Percentiles rank a stretch among this genome's conserved stretches.
Evolutionary conservation across 805 yeast genomes (phyloP).

Genomic region (Ogataea pini): DNA sequence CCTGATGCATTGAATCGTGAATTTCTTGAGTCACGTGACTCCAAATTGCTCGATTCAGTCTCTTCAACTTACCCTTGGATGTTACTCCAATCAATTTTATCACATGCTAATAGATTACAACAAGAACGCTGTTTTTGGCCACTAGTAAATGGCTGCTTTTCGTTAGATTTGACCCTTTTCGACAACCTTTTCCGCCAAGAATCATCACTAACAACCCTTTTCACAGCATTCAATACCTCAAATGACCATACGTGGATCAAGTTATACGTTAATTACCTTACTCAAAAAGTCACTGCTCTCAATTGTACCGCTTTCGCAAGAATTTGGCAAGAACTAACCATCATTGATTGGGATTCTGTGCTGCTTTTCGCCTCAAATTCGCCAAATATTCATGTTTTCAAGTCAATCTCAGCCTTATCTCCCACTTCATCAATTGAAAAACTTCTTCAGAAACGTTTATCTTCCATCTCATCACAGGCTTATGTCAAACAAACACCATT

Average conservation of each 20-base stretch:
- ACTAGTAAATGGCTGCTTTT: constrained; percentile 12
- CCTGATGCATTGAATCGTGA: constrained; percentile 18
- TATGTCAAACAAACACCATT: constrained; percentile 38
- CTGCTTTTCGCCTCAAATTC: constrained; percentile 2
- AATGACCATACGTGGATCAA: constrained; percentile 12
- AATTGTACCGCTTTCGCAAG: constrained; percentile 8
- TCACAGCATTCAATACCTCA: neutral
- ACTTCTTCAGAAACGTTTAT: neutral
- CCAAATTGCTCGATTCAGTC: constrained; percentile 2
- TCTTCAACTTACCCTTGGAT: constrained; percentile 12
- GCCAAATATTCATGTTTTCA: constrained; percentile 7
- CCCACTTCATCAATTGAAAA: neutral
- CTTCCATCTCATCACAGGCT: constrained; percentile 17
- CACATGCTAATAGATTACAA: neutral
- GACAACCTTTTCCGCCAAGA: constrained; percentile 6
- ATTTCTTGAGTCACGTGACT: constrained; percentile 11
- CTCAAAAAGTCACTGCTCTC: neutral
- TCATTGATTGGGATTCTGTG: constrained; percentile 12
- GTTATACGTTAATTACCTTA: constrained; percentile 6
- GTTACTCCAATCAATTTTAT: neutral
- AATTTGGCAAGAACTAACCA: constrained; percentile 5
- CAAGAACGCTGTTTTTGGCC: constrained; percentile 12
- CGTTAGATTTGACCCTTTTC: constrained; percentile 1
- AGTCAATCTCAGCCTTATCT: constrained; percentile 6
- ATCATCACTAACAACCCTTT: neutral